Evolutionary conservation across 495 filamentous ascomycete genomes (phyloP), one percentile per base, ranked within the genome.

Genomic region (Ascobolus immersus): DNA sequence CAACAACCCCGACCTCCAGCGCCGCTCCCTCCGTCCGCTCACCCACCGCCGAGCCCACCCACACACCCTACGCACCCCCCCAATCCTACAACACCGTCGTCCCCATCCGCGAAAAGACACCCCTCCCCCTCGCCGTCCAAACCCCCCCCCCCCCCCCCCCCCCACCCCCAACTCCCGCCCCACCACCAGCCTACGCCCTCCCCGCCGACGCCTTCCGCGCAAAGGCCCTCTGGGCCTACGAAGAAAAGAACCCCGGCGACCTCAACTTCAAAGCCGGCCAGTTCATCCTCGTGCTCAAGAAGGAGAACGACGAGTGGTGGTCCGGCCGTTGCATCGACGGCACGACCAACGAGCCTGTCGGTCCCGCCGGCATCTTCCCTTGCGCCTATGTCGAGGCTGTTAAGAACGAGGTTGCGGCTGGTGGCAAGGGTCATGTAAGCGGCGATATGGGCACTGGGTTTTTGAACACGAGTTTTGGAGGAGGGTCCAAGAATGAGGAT

Each of bases 261-360:
- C 59, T 82, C 34, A 63, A 62, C 1, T 63, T 96, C 42, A 59
- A 69, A 36, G 67, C 67, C 18, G 68, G 79, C 44, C 81, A 91
- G 53, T 60, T 63, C 15, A 59, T 96, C 41, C 62, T 67, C 31
- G 73, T 96, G 17, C 59, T 65, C 30, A 77, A 91, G 50, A 78
- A 92, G 54, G 79, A 89, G 69, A 94, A 93, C 44, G 69, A 67
- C 13, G 86, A 96, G 46, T 96, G 86, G 89, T 91, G 80, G 80
- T 70, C 76, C 56, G 86, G 86, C 34, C 67, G 66, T 17, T 80
- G 86, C 50, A 55, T 67, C 41, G 44, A 44, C 6, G 69, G 77
- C 9, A 90, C 77, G 11, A 27, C 24, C 24, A 27, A 27, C 24
- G 11, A 27, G n/a, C n/a, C n/a, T n/a, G 4, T 27, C 11, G 74